phyloP scores from a whole-genome alignment of 371 early-diverging fungal species.

The Lichtheimia ornata region DNA sequence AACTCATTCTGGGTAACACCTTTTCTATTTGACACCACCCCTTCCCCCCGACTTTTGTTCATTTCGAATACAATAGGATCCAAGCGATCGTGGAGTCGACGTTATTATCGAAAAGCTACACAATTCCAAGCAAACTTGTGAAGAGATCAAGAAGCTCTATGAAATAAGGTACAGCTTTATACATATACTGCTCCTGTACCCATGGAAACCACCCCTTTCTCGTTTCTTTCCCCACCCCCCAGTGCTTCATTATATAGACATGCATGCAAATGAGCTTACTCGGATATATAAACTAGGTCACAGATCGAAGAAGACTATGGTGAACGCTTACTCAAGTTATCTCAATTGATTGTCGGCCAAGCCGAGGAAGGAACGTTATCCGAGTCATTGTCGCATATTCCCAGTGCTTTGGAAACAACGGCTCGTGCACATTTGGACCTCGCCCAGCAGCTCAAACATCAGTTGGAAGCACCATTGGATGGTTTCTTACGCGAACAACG shows the following conservation, averaged over 20 bases:
- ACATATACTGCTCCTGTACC: neutral
- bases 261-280: neutral
- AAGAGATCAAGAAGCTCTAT: slow-evolving; percentile 25
- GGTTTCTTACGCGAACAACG: slow-evolving; percentile 43
- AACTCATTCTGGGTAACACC: slow-evolving; percentile 22
- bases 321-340: slow-evolving; percentile 23
- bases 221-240: neutral
- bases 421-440: slow-evolving; percentile 51
- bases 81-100: slow-evolving; percentile 20
- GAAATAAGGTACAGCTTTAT: slow-evolving; percentile 33
- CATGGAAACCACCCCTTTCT: neutral
- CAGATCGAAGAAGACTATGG: slow-evolving; percentile 34
- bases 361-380: slow-evolving; percentile 43
- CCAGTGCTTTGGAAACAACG: slow-evolving; percentile 44
- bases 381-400: slow-evolving; percentile 42
- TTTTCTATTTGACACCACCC: neutral
- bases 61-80: slow-evolving; percentile 14
- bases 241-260: neutral
- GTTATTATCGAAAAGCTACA: slow-evolving; percentile 17
- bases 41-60: neutral
- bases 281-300: slow-evolving; percentile 12
- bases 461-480: slow-evolving; percentile 40
- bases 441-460: slow-evolving; percentile 41
- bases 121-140: slow-evolving; percentile 27
- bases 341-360: slow-evolving; percentile 33